A percentile compares a stretch with the other conserved stretches of the same genome.
Evolutionary conservation across 495 filamentous ascomycete species (phyloP).

Genomic region (Talaromyces stipitatus): DNA sequence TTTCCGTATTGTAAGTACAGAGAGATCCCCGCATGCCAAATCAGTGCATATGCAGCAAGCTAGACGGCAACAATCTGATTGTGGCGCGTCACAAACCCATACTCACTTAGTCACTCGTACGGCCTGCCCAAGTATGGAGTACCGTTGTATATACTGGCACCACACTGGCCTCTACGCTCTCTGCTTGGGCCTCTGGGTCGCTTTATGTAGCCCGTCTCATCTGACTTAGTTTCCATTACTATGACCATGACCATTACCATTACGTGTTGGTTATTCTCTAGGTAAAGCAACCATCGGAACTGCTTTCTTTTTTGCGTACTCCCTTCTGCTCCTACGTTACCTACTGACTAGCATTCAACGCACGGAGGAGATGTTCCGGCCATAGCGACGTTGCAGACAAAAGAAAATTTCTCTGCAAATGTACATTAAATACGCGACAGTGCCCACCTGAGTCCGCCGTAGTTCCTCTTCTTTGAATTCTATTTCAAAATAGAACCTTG

Average conservation of each 20-base stretch:
- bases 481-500: not conserved
- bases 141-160: not conserved
- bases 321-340: not conserved
- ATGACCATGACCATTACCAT: not conserved
- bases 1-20: not conserved
- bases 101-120: not conserved
- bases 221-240: not conserved
- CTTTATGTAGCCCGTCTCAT: not conserved
- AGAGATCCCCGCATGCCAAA: slow-evolving; percentile 1
- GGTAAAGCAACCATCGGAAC: not conserved
- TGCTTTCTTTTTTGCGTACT: not conserved
- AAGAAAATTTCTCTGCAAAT: not conserved
- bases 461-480: not conserved
- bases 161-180: not conserved
- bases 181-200: not conserved
- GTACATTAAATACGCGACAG: not conserved
- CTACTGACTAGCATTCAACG: not conserved
- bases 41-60: not conserved
- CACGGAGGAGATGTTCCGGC: not conserved
- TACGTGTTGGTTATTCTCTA: slow-evolving; percentile 2
- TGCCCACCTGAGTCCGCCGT: not conserved
- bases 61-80: not conserved
- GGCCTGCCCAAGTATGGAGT: not conserved
- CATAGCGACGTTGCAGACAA: not conserved
- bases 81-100: not conserved